Evolutionary conservation across 768 basidiomycete genomes (phyloP).

Genomic region (Sarcodon sp.): DNA sequence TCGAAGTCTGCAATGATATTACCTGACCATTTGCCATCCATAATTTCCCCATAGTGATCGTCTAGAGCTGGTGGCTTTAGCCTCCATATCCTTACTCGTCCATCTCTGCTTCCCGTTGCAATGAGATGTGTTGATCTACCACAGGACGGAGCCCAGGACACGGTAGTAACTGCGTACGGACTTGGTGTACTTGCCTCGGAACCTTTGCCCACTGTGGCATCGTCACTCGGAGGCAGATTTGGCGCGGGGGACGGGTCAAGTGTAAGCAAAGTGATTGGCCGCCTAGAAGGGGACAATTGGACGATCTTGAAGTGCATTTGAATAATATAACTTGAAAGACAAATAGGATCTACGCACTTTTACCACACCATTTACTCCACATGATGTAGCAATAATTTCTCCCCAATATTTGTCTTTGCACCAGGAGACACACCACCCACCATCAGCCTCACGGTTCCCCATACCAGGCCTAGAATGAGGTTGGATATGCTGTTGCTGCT

Average conservation of each 20-base stretch:
- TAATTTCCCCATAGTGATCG: constrained; percentile 17
- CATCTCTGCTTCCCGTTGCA: constrained; percentile 83
- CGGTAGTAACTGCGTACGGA: constrained; percentile 60
- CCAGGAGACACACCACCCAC: constrained; percentile 92
- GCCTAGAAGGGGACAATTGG: constrained; percentile 55
- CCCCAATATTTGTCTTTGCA: constrained; percentile 97
- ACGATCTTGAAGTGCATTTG: constrained; percentile 37
- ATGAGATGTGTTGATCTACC: constrained; percentile 91
- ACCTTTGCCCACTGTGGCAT: constrained; percentile 11
- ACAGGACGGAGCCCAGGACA: constrained; percentile 91
- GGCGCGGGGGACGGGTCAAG: constrained; percentile 37
- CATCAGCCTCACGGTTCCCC: constrained; percentile 71
- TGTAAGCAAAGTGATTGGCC: constrained; percentile 50
- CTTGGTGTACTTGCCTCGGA: constrained; percentile 21
- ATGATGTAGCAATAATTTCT: constrained; percentile 68
- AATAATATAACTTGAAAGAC: neutral
- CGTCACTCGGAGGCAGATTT: constrained; percentile 10
- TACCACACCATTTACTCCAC: constrained; percentile 58
- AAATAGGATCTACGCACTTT: constrained; percentile 38
- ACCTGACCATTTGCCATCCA: constrained; percentile 59
- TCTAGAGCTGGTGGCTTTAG: constrained; percentile 44
- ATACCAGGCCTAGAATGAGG: constrained; percentile 23
- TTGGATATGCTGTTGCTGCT: constrained; percentile 22
- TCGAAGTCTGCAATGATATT: constrained; percentile 77
- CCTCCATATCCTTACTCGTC: constrained; percentile 84